phyloP scores from a whole-genome alignment of 345 rosid species.

The Populus euphratica region DNA sequence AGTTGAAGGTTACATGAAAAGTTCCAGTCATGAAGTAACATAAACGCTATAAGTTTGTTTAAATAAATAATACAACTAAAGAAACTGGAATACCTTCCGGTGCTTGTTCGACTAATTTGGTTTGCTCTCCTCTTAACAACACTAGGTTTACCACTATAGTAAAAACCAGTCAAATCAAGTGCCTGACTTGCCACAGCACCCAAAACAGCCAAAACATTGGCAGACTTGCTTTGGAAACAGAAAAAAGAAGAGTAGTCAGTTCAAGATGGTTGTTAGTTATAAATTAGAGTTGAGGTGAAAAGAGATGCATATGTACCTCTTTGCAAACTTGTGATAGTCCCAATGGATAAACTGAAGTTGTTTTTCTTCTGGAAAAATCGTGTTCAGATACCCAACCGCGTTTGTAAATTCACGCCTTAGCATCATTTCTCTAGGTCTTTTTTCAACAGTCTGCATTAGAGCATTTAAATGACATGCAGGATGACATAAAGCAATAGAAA shows the following conservation, averaged over 20 bases:
- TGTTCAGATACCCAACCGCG: slow-evolving; percentile 93
- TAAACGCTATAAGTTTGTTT: neutral
- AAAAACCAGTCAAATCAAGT: slow-evolving; percentile 86
- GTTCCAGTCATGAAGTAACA: neutral
- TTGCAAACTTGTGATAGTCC: slow-evolving; percentile 98
- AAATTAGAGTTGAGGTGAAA: neutral
- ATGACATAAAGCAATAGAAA: neutral
- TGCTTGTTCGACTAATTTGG: slow-evolving; percentile 52
- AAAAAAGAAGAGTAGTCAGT: slow-evolving; percentile 29
- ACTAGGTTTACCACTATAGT: slow-evolving; percentile 78
- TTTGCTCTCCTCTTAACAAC: slow-evolving; percentile 56
- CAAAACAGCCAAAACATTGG: slow-evolving; percentile 99
- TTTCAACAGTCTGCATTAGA: slow-evolving; percentile 83
- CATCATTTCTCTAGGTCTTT: slow-evolving; percentile 98
- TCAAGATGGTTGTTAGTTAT: slow-evolving; percentile 3
- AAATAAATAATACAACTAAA: neutral
- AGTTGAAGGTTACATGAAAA: neutral
- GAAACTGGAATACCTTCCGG: slow-evolving; percentile 51
- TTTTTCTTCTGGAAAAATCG: slow-evolving; percentile 70
- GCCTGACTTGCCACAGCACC: slow-evolving; percentile 96
- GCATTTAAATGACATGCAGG: slow-evolving; percentile 11
- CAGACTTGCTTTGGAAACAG: slow-evolving; percentile 75
- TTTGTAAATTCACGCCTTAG: slow-evolving; percentile 89
- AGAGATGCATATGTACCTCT: slow-evolving; percentile 49
- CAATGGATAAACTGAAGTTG: slow-evolving; percentile 86